Evolutionary conservation across 805 yeast species (phyloP).

Genomic region (Pichia exigua): DNA sequence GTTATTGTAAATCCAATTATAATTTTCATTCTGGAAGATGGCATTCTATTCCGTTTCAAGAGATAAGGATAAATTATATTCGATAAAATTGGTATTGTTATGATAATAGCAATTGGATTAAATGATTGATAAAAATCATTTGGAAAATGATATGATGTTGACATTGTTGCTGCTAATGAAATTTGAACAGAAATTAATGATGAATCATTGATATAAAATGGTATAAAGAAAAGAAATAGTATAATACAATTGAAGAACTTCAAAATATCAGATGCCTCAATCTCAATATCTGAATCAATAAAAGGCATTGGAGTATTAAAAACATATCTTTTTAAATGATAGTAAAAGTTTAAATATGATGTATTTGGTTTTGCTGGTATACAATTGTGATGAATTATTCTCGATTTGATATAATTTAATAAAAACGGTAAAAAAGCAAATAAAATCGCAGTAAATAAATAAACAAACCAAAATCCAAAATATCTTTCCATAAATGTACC

Average conservation of each 20-base stretch:
- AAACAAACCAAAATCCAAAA: slow-evolving; percentile 46
- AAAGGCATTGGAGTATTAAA: not conserved
- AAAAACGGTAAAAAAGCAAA: slow-evolving; percentile 42
- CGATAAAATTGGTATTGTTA: slow-evolving; percentile 43
- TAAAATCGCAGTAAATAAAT: slow-evolving; percentile 43
- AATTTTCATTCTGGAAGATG: slow-evolving; percentile 38
- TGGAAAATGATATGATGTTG: slow-evolving; percentile 40
- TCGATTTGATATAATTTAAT: slow-evolving; percentile 30
- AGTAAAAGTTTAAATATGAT: slow-evolving; percentile 15
- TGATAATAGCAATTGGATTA: slow-evolving; percentile 44
- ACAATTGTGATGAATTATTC: slow-evolving; percentile 24
- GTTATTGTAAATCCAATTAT: slow-evolving; percentile 39
- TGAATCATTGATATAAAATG: slow-evolving; percentile 35
- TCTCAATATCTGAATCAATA: not conserved
- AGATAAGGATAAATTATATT: slow-evolving; percentile 38
- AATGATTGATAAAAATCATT: slow-evolving; percentile 47
- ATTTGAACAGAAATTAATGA: slow-evolving; percentile 41
- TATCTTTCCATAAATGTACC: slow-evolving; percentile 41
- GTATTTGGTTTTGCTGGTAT: not conserved
- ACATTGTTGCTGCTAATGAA: slow-evolving; percentile 45
- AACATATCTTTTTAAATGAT: slow-evolving; percentile 1
- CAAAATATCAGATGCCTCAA: slow-evolving; percentile 34
- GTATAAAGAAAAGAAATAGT: slow-evolving; percentile 36
- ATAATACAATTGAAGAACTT: slow-evolving; percentile 37
- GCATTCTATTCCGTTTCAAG: slow-evolving; percentile 31